These are phyloP conservation scores for Ogataea corticis DNA, from an alignment of 805 yeast genomes.

Conservation along the genomic window DNA sequence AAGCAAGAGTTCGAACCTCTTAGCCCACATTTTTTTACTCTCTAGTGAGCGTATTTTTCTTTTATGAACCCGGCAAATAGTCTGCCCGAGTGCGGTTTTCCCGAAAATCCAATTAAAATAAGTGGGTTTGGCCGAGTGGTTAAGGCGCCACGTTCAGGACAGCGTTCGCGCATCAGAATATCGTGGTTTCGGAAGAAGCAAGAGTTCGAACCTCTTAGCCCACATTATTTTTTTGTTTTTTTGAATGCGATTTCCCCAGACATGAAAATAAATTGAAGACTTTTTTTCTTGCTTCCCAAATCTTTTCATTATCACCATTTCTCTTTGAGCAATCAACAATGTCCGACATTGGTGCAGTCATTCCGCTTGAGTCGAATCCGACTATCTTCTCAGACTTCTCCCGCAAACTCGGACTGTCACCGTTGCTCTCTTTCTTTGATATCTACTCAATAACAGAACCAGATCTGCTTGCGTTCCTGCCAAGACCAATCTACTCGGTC, in stretches of 20 bases:
- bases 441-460: slow-evolving; percentile 83
- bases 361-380: slow-evolving; percentile 92
- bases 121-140: slow-evolving; percentile 34
- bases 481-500: slow-evolving; percentile 76
- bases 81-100: no score
- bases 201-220: slow-evolving; percentile 34
- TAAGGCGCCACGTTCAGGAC: slow-evolving; percentile 33
- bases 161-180: slow-evolving; percentile 1
- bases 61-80: no score
- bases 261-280: no score
- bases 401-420: slow-evolving; percentile 62
- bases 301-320: no score
- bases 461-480: slow-evolving; percentile 75
- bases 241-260: no score
- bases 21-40: slow-evolving; percentile 27
- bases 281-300: no score
- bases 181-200: slow-evolving; percentile 32
- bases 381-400: slow-evolving; percentile 74
- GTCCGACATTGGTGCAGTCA: slow-evolving; percentile 43
- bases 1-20: slow-evolving; percentile 34
- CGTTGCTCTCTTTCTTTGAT: slow-evolving; percentile 66
- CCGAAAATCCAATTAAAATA: neutral
- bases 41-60: no score
- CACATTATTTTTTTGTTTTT: slow-evolving; percentile 17
- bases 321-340: neutral